Conservation (phyloP, 78 protist species). For the Pigoraptor vietnamica region DNA sequence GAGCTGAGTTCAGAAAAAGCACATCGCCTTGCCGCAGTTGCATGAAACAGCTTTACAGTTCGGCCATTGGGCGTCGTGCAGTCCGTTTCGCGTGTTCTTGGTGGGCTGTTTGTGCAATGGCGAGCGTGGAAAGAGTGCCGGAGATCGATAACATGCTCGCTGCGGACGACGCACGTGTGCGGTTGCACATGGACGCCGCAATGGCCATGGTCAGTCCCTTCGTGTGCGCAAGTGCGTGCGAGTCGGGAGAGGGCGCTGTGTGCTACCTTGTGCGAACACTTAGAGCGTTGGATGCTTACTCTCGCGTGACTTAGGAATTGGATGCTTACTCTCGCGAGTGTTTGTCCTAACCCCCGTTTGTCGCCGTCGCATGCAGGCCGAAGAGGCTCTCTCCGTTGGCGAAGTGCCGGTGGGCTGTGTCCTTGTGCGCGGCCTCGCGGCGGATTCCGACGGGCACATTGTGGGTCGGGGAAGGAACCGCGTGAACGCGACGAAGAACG, state of each 20-base stretch:
- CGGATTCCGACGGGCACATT: not conserved
- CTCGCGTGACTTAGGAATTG: not conserved
- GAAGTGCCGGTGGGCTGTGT: conserved; percentile 82
- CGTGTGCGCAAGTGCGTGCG: not conserved
- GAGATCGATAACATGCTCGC: no score
- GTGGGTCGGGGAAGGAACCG: conserved; percentile 42
- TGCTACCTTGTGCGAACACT: not conserved
- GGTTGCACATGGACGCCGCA: not conserved
- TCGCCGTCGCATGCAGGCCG: conserved; percentile 7
- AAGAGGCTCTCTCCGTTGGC: conserved; percentile 31
- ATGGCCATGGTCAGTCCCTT: not conserved
- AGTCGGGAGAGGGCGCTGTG: not conserved
- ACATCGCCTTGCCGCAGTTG: no score
- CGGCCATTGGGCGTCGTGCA: no score
- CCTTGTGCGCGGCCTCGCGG: conserved; percentile 18
- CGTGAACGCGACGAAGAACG: conserved; percentile 33
- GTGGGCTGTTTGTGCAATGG: no score
- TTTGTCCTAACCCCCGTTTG: no score
- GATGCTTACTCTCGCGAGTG: no score
- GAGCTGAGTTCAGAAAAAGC: no score
- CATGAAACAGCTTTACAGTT: no score
- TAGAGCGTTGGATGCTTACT: not conserved
- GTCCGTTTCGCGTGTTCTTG: no score
- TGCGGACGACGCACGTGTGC: not conserved
- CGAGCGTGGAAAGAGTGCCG: no score